A percentile compares a stretch with the other conserved stretches of the same genome.
phyloP scores from a whole-genome alignment of 2,329 filamentous ascomycete genomes.

The Corynespora cassiicola region DNA sequence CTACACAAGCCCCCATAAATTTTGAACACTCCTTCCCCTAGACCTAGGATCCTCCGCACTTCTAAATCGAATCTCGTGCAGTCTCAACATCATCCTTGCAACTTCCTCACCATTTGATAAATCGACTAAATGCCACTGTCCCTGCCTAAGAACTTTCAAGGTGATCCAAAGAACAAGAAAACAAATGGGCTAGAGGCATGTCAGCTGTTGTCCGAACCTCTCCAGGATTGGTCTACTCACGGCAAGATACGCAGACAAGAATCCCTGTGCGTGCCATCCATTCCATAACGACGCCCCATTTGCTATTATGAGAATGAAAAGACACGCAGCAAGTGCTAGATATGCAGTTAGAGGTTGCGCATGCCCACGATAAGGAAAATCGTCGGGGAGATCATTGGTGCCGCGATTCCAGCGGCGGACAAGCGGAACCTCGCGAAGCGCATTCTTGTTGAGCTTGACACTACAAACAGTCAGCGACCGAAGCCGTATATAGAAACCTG shows the following conservation, averaged over 20 bases:
- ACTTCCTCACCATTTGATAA: slow-evolving; percentile 34
- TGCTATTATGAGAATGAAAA: slow-evolving; percentile 43
- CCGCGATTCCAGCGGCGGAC: slow-evolving; percentile 6
- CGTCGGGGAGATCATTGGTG: slow-evolving; percentile 16
- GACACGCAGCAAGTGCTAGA: slow-evolving; percentile 42
- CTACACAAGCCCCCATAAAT: slow-evolving; percentile 11
- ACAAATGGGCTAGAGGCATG: slow-evolving; percentile 29
- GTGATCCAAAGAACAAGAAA: slow-evolving; percentile 37
- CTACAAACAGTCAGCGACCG: background rate
- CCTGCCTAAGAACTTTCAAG: slow-evolving; percentile 32
- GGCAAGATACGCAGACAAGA: slow-evolving; percentile 48
- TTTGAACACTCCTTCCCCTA: slow-evolving; percentile 2
- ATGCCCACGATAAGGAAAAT: slow-evolving; percentile 50
- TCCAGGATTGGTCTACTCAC: slow-evolving; percentile 40
- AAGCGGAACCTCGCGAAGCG: slow-evolving; percentile 2
- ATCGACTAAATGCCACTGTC: slow-evolving; percentile 40
- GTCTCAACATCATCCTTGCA: slow-evolving; percentile 32
- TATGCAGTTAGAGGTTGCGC: slow-evolving; percentile 48
- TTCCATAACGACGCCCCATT: slow-evolving; percentile 47
- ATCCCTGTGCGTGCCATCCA: slow-evolving; percentile 40
- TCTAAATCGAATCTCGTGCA: slow-evolving; percentile 35
- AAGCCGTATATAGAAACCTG: no score
- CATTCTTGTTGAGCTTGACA: slow-evolving; percentile 3
- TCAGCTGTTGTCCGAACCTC: no score
- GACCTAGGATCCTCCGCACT: slow-evolving; percentile 6